Evolutionary conservation across 23 red algal genomes (phyloP).

Genomic region (Pyropia haitanensis): DNA sequence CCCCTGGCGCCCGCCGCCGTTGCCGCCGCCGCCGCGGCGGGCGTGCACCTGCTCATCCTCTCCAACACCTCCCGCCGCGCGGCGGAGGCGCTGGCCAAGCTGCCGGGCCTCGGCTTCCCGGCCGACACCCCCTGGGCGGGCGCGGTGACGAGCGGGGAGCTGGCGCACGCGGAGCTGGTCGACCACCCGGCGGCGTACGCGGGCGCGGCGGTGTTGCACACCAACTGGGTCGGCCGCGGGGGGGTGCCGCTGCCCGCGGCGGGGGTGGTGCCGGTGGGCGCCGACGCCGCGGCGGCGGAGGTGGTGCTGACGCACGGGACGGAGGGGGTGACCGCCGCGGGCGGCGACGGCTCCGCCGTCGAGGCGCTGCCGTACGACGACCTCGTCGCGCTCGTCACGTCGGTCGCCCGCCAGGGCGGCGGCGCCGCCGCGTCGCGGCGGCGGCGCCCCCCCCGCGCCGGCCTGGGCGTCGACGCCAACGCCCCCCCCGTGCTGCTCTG

Average conservation of each 20-base stretch:
- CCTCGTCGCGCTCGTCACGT: constrained; percentile 4
- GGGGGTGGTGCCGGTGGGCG: background rate
- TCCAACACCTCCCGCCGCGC: constrained; percentile 64
- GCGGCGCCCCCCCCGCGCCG: constrained; percentile 1
- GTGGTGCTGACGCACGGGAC: constrained; percentile 70
- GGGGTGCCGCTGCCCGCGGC: constrained; percentile 13
- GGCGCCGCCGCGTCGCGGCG: constrained; percentile 11
- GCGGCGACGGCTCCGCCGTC: constrained; percentile 14
- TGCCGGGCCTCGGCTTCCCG: constrained; percentile 22
- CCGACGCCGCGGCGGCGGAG: constrained; percentile 29
- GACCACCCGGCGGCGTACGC: constrained; percentile 6
- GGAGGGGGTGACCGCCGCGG: constrained; percentile 46
- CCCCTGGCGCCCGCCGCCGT: constrained; percentile 39
- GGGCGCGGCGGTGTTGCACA: constrained; percentile 47
- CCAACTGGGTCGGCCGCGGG: constrained; percentile 55
- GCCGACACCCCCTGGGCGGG: constrained; percentile 15
- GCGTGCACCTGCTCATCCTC: constrained; percentile 44
- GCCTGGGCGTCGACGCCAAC: constrained; percentile 3
- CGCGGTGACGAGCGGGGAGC: constrained; percentile 55
- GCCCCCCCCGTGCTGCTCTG: constrained; percentile 45
- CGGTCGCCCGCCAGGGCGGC: background rate
- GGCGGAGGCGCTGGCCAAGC: constrained; percentile 10
- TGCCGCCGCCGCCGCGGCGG: constrained; percentile 11
- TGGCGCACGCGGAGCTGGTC: constrained; percentile 23
- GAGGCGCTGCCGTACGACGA: constrained; percentile 16